A percentile compares a stretch with the other conserved stretches of the same genome.
These are phyloP conservation scores for Porcisia hertigi DNA, from an alignment of 208 protist genomes.

Conservation along the genomic window DNA sequence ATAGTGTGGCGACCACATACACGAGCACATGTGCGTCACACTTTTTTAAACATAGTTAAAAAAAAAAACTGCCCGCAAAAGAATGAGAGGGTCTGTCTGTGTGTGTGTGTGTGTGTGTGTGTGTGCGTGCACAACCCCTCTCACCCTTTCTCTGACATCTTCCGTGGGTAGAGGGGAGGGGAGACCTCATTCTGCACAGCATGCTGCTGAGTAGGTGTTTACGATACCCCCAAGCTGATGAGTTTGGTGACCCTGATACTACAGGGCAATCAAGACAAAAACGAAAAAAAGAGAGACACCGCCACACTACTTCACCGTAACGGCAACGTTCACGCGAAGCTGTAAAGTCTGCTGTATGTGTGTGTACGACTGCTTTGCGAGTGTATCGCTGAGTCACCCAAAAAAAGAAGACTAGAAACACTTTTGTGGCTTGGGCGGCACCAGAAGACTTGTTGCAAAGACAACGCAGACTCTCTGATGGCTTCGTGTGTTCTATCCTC, in stretches of 20 bases:
- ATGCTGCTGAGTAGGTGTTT: too few species aligned
- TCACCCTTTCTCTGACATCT: too few species aligned
- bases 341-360: neutral
- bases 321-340: neutral
- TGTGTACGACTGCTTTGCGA: neutral
- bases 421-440: neutral
- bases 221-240: too few species aligned
- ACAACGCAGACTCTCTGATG: neutral
- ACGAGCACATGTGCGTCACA: neutral
- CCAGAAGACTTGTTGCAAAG: too few species aligned
- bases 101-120: too few species aligned
- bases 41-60: neutral
- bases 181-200: too few species aligned
- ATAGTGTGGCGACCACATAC: neutral
- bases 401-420: neutral
- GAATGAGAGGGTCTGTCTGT: too few species aligned
- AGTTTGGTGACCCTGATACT: too few species aligned
- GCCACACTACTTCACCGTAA: neutral
- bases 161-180: too few species aligned
- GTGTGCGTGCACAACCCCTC: too few species aligned
- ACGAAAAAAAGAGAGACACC: neutral
- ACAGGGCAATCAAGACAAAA: too few species aligned
- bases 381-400: neutral
- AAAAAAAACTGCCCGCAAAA: neutral
- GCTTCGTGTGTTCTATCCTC: neutral